Conservation (phyloP, 1,284 basidiomycete species). For the Coriolopsis trogii region DNA sequence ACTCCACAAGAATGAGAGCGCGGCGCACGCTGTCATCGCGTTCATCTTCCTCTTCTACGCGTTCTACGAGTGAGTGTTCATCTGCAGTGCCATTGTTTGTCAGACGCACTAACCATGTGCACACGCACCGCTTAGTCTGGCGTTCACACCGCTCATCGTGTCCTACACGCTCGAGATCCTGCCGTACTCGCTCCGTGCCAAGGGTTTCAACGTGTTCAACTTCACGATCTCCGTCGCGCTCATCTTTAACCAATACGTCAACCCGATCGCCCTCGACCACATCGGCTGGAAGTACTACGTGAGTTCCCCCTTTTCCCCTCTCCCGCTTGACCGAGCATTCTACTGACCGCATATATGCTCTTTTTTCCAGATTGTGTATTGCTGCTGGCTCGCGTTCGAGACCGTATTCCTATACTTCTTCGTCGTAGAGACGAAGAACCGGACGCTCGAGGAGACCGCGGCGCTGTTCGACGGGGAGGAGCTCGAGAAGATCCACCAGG, state of each 20-base stretch:
- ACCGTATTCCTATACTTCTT: conserved; percentile 64
- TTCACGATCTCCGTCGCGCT: conserved; percentile 67
- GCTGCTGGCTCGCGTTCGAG: conserved; percentile 69
- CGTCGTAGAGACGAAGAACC: conserved; percentile 73
- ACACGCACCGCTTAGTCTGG: conserved; percentile 45
- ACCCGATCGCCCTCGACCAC: conserved; percentile 66
- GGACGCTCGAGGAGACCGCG: conserved; percentile 74
- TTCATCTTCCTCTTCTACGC: conserved; percentile 81
- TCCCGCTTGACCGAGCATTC: background rate
- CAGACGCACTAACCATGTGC: background rate
- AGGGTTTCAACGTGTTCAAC: conserved; percentile 77
- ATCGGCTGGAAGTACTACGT: conserved; percentile 57
- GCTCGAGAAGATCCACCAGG: conserved; percentile 41
- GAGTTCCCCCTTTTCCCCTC: conserved; percentile 10
- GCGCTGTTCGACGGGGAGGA: conserved; percentile 73
- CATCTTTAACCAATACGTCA: conserved; percentile 83
- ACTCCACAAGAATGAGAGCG: conserved; percentile 41
- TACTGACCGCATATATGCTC: background rate
- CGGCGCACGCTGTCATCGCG: conserved; percentile 71
- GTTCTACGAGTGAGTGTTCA: conserved; percentile 57
- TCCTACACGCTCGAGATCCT: conserved; percentile 78
- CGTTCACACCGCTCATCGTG: conserved; percentile 75
- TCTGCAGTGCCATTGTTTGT: background rate
- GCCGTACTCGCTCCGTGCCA: conserved; percentile 73
- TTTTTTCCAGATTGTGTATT: conserved; percentile 56